Base-by-base conservation (phyloP, 2,329 filamentous ascomycete species). In the Beauveria sp. region DNA sequence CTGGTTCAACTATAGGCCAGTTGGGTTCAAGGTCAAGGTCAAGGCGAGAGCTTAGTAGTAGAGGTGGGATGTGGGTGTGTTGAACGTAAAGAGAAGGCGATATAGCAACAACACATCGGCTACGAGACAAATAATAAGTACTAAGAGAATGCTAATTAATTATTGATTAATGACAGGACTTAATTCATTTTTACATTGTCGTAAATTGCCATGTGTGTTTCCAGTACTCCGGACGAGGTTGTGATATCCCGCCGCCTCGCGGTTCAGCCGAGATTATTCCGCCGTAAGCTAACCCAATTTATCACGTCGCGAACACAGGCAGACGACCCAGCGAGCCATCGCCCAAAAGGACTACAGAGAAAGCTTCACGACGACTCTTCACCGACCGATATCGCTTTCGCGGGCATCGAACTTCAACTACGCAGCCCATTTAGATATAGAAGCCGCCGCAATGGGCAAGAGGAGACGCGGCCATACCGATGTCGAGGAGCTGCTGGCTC, bases 381-480 rank as follows among this genome's bases (percentile, higher is more conserved):
- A 28, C 28, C 9, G 16, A 18, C 34, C 10, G 34, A 9, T 52
- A n/a, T 26, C 26, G 46, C 7, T 9, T 28, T 16, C 9, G 5
- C 9, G 5, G 20, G 6, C 14, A 16, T 34, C 6, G 22, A 10
- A 9, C 6, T 12, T 20, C 6, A 7, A 38, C 7, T 52, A 24
- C 8, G 8, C 18, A 14, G 5, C 3, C 8, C 18, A 14, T 42
- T 12, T 22, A 50, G 40, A 52, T 46, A 56, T 5, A 30, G 1
- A n/a, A 20, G 26, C n/a, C 45, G 45, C 47, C 20, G 59, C 38
- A 58, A 93, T 95, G 87, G 89, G 88, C 69, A 96, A 96, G 79
- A 96, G 95, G 80, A 93, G 91, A 84, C 89, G 91, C 74, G 86
- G 87, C 67, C 88, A 91, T 71, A 90, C 91, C 65, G 86, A 93